Conservation (phyloP, 768 basidiomycete genomes). For the Amanita polypyramis region DNA sequence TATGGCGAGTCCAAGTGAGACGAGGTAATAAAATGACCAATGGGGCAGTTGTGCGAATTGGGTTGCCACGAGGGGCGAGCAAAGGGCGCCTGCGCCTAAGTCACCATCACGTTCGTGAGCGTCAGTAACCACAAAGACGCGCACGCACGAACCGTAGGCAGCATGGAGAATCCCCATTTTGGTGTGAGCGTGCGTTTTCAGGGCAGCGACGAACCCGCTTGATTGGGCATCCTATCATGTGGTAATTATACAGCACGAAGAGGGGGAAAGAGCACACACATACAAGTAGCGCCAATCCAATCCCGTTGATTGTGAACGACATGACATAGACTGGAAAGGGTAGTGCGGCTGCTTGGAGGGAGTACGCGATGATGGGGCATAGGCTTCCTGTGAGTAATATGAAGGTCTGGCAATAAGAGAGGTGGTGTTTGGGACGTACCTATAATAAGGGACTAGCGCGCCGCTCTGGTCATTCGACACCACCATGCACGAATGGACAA, state of each 20-base stretch:
- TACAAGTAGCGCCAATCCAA: conserved; percentile 37
- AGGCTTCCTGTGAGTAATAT: conserved; percentile 36
- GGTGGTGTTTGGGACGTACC: conserved; percentile 7
- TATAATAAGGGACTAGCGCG: conserved; percentile 13
- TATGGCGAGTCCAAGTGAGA: conserved; percentile 56
- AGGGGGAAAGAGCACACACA: background rate
- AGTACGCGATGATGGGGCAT: conserved; percentile 42
- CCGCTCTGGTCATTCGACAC: background rate
- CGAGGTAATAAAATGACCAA: conserved; percentile 77
- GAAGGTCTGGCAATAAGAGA: too few species aligned
- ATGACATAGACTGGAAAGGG: conserved; percentile 58
- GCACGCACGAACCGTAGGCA: conserved; percentile 35
- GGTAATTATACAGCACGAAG: conserved; percentile 14
- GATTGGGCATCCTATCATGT: conserved; percentile 48
- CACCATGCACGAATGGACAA: too few species aligned
- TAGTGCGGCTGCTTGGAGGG: conserved; percentile 41
- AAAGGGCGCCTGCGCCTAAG: conserved; percentile 54
- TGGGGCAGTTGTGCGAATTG: conserved; percentile 56
- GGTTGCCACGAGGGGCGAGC: conserved; percentile 68
- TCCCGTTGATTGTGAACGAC: conserved; percentile 31
- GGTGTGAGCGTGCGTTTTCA: conserved; percentile 40
- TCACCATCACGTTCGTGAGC: background rate
- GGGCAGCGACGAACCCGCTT: conserved; percentile 55
- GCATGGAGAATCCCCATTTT: conserved; percentile 69
- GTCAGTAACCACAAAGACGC: background rate